A percentile compares a stretch with the other conserved stretches of the same genome.
phyloP scores from a whole-genome alignment of 2,329 filamentous ascomycete genomes.

The Ascochyta pisi region DNA sequence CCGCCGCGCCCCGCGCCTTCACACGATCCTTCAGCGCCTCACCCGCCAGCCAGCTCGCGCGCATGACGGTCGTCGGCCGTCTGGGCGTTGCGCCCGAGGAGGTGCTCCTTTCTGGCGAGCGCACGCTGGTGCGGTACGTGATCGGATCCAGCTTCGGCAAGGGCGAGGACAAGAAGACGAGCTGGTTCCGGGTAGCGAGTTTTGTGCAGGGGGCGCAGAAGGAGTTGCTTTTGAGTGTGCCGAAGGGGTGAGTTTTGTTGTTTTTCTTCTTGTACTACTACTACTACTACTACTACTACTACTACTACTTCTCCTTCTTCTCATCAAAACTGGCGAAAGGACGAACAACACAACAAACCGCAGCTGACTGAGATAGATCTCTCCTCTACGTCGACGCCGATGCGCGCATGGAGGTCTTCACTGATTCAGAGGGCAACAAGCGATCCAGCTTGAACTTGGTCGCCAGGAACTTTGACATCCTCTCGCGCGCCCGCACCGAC shows the following conservation, averaged over 20 bases:
- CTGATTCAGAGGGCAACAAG: conserved; percentile 72
- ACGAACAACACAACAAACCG: too few relatives aligned
- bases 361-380: conserved; percentile 60
- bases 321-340: too few relatives aligned
- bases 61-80: conserved; percentile 86
- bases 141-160: conserved; percentile 73
- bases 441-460: conserved; percentile 71
- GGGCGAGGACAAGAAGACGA: conserved; percentile 75
- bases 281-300: too few relatives aligned
- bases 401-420: conserved; percentile 68
- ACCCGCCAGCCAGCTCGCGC: conserved; percentile 68
- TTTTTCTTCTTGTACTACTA: too few relatives aligned
- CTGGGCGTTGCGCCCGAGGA: conserved; percentile 82
- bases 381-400: conserved; percentile 86
- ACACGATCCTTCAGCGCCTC: conserved; percentile 80
- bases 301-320: too few relatives aligned
- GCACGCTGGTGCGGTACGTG: conserved; percentile 77
- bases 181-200: conserved; percentile 82
- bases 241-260: conserved; percentile 84
- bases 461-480: conserved; percentile 61
- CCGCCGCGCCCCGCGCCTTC: conserved; percentile 59
- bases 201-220: conserved; percentile 75
- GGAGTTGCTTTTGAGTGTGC: conserved; percentile 74
- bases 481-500: conserved; percentile 36
- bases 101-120: conserved; percentile 74